Conservation (phyloP, 768 basidiomycete genomes). For the Russula sp. region DNA sequence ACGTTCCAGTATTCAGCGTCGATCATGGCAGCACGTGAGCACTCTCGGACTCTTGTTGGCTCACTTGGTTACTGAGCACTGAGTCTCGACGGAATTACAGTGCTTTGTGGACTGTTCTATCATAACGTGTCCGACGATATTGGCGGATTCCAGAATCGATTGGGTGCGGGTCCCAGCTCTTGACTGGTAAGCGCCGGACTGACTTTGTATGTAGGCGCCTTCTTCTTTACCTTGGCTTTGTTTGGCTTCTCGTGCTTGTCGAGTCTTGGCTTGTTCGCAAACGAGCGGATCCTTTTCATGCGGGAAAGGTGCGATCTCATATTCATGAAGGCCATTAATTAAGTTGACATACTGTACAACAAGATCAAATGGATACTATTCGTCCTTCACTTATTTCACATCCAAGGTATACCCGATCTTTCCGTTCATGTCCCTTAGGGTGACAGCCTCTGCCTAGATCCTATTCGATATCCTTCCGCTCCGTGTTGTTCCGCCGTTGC, state of each 20-base stretch:
- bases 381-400: slow-evolving; percentile 91
- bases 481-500: slow-evolving; percentile 88
- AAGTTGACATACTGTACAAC: background rate
- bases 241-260: slow-evolving; percentile 97
- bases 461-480: slow-evolving; percentile 96
- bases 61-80: background rate
- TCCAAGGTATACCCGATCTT: slow-evolving; percentile 58
- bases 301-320: slow-evolving; percentile 70
- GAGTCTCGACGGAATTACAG: slow-evolving; percentile 33
- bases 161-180: slow-evolving; percentile 44
- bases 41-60: background rate
- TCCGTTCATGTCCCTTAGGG: background rate
- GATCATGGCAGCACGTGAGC: slow-evolving; percentile 76
- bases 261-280: slow-evolving; percentile 89
- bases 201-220: slow-evolving; percentile 51
- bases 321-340: background rate
- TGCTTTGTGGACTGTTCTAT: slow-evolving; percentile 92
- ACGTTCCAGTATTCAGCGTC: slow-evolving; percentile 86
- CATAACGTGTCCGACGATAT: slow-evolving; percentile 90
- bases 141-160: slow-evolving; percentile 92
- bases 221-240: slow-evolving; percentile 95
- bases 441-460: slow-evolving; percentile 42
- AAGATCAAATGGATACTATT: slow-evolving; percentile 97
- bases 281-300: slow-evolving; percentile 95
- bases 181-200: background rate